These are phyloP conservation scores for Aspergillus affinis DNA, from an alignment of 495 filamentous ascomycete species.

Conservation along the genomic window DNA sequence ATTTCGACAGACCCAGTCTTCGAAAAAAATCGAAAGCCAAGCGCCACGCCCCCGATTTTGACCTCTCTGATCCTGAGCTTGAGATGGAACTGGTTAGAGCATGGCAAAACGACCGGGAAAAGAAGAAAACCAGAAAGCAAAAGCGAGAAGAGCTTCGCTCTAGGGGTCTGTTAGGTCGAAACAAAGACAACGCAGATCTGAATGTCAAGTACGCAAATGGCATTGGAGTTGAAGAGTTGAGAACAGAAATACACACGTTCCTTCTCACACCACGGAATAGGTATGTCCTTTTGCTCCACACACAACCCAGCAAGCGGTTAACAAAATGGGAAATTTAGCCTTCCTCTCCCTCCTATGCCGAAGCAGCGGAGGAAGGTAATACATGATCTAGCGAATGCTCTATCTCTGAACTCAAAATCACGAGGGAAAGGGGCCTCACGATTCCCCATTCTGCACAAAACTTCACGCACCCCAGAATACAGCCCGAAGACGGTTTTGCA, in stretches of 20 bases:
- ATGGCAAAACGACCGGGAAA: conserved; percentile 76
- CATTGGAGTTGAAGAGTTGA: conserved; percentile 69
- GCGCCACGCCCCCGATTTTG: conserved; percentile 44
- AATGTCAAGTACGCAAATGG: conserved; percentile 71
- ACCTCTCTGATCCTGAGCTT: conserved; percentile 74
- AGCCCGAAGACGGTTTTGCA: conserved; percentile 44
- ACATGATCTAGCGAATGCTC: conserved; percentile 68
- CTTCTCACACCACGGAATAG: conserved; percentile 61
- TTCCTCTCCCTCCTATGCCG: conserved; percentile 81
- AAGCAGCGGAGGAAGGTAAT: conserved; percentile 71
- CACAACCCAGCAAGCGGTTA: not conserved
- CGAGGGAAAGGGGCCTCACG: conserved; percentile 69
- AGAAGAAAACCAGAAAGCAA: conserved; percentile 77
- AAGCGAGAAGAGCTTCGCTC: conserved; percentile 76
- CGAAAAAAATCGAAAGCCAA: conserved; percentile 58
- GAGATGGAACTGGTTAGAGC: conserved; percentile 56
- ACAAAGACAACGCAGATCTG: conserved; percentile 60
- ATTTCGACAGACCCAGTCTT: conserved; percentile 66
- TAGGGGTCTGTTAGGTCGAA: conserved; percentile 74
- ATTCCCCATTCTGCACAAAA: conserved; percentile 77
- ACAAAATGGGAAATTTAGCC: conserved; percentile 44
- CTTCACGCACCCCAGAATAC: conserved; percentile 57
- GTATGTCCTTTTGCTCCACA: conserved; percentile 42
- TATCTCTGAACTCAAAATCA: conserved; percentile 82
- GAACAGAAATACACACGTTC: conserved; percentile 69